A percentile compares a stretch with the other conserved stretches of the same genome.
These are phyloP conservation scores for Tetrapisispora namnaoensis DNA, from an alignment of 805 yeast genomes.

Conservation along the genomic window DNA sequence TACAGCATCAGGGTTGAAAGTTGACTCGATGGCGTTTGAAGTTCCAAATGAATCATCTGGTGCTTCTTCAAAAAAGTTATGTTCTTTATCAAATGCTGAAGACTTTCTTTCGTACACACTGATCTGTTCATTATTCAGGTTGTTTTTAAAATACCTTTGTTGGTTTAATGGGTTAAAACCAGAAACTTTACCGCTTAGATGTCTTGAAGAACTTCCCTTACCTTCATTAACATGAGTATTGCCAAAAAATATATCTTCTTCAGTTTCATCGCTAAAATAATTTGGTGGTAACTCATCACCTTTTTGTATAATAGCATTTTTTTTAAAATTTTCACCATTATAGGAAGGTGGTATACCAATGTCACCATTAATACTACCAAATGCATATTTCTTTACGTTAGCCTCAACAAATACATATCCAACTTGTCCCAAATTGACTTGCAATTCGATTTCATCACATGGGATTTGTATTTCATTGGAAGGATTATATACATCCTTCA, in stretches of 20 bases:
- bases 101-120: slow-evolving; percentile 27
- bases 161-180: not conserved
- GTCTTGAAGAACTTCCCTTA: slow-evolving; percentile 1
- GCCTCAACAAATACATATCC: slow-evolving; percentile 79
- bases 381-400: slow-evolving; percentile 78
- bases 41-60: not conserved
- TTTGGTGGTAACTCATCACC: slow-evolving; percentile 69
- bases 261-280: slow-evolving; percentile 29
- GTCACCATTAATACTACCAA: slow-evolving; percentile 38
- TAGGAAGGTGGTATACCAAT: slow-evolving; percentile 39
- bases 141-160: not conserved
- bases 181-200: not conserved
- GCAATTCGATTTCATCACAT: slow-evolving; percentile 33
- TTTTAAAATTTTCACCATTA: slow-evolving; percentile 31
- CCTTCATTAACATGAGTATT: slow-evolving; percentile 1
- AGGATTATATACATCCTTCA: slow-evolving; percentile 18
- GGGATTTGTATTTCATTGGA: slow-evolving; percentile 11
- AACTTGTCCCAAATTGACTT: slow-evolving; percentile 64
- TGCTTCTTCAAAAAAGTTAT: slow-evolving; percentile 14
- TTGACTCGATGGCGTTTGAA: not conserved
- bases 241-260: slow-evolving; percentile 21
- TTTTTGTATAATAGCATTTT: slow-evolving; percentile 52
- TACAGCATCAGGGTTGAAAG: not conserved
- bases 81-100: slow-evolving; percentile 26
- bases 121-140: not conserved